phyloP scores from a whole-genome alignment of 768 basidiomycete genomes.

The Mycena rosella region DNA sequence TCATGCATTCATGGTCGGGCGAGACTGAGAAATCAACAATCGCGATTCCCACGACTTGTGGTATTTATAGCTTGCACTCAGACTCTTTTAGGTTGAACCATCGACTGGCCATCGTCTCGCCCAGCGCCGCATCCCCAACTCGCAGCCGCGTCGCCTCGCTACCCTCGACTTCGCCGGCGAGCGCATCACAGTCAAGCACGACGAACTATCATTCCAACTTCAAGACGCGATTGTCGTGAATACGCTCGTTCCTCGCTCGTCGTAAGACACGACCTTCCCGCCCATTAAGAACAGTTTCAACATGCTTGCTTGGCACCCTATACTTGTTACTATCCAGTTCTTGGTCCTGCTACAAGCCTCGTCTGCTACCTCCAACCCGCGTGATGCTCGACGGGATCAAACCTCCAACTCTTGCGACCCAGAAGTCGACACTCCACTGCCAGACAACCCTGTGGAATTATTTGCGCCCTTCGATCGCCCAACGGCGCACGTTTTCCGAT shows the following conservation, averaged over 20 bases:
- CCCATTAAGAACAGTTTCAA: no score
- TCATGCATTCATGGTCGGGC: no score
- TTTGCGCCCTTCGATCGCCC: slow-evolving; percentile 64
- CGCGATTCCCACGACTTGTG: no score
- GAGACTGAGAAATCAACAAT: no score
- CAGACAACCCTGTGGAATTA: slow-evolving; percentile 42
- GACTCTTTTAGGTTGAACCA: background rate
- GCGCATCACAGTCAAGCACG: background rate
- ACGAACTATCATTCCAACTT: background rate
- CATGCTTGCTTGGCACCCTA: slow-evolving; percentile 10
- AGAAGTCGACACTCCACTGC: slow-evolving; percentile 1
- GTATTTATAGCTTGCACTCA: background rate
- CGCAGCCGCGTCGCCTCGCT: background rate
- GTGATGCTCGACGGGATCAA: background rate
- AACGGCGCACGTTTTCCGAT: slow-evolving; percentile 67
- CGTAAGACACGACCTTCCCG: no score
- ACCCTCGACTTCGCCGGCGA: background rate
- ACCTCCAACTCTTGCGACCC: slow-evolving; percentile 5
- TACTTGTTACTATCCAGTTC: background rate
- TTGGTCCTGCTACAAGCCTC: slow-evolving; percentile 8
- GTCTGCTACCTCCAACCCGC: background rate
- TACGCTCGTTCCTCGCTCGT: no score
- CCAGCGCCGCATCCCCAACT: no score
- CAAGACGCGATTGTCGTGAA: background rate
- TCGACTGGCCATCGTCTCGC: slow-evolving; percentile 16